Base-by-base conservation (phyloP, 805 yeast genomes). In the Candida khao-thaluensis region DNA sequence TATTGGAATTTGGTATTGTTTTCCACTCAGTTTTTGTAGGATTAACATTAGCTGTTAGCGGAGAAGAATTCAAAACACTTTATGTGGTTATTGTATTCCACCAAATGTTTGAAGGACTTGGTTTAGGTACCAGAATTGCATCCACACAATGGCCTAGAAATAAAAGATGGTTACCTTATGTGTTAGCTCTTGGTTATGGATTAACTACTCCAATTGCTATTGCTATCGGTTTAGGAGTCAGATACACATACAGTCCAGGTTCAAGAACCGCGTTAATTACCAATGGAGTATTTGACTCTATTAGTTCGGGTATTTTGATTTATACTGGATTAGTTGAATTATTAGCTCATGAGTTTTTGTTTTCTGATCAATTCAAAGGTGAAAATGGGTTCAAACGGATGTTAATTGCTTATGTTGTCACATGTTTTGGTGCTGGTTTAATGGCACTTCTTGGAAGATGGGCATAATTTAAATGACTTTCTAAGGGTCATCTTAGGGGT, bases 21-120 rank as follows among this genome's bases (percentile, higher is more conserved):
- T 84, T 86, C 69, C 95, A 87, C 61, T 87, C 95, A 3, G 76
- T 87, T 2, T 85, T 87, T 52, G 74, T 87, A 41, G 95, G 95
- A 17, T 67, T 87, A 37, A 73, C 93, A 0, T 67, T 86, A 32
- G 85, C 93, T 1, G 84, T 84, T 12, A 69, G 93, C 4, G 93
- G 90, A 35, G 82, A 77, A 2, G 91, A 83, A 56, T 86, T 85
- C 55, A 74, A 68, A 42, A 74, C 85, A 5, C 65, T 86, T 35
- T 85, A 82, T 59, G 73, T 82, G 45, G 95, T 83, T n/a, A 45
- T 68, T 30, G 76, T 81, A 4, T 79, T 78, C 70, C 89, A 87
- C 57, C 95, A 86, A 61, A 70, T 81, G 69, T 86, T 86, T 54
- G 95, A 86, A 64, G 95, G 95, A 35, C 69, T 87, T 35, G 95